Base-by-base conservation (phyloP, 2,329 filamentous ascomycete species). In the Sporothrix brunneoviolacea region DNA sequence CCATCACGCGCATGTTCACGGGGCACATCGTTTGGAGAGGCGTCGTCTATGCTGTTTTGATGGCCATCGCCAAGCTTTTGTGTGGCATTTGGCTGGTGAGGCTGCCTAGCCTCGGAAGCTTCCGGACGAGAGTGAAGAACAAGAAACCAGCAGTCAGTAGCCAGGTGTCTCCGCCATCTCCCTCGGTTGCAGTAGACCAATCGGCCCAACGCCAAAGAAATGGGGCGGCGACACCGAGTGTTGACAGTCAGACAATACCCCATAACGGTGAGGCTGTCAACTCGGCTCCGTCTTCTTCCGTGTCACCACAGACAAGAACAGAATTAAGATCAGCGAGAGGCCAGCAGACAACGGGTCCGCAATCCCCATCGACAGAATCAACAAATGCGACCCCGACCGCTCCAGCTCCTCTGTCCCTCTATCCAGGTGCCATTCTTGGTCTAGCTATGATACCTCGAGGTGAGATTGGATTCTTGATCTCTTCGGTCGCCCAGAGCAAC, bases 381-480 rank as follows among this genome's bases (percentile, higher is more conserved):
- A n/a, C n/a, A 16, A 16, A 49, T 13, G 12, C 50, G 2, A 56
- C 2, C 61, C 67, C 6, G 60, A 67, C 27, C 8, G 27, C 46
- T 0, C 28, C 37, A 0, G 79, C 76, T 42, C 77, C 81, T 0
- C 64, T 75, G 3, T 88, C 84, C 0, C 67, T 87, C 1, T 84
- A 88, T 54, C 84, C 86, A 0, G 75, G 81, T 0, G 71, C 76
- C 0, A 80, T 91, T 3, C 66, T 91, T 0, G 82, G 82, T 0
- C 70, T 76, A 16, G 74, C 71, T 3, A 91, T 91, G 86, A 77
- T 85, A 0, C 80, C 86, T 0, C 74, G 86, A n/a, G 86, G 87
- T 1, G 87, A 93, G 62, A 88, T 91, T 30, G 86, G 86, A 0
- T 89, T 89, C 54, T 64, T 91, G 38, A 88, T 93, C 54, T 82